Conservation (phyloP, 305 asterid genomes). For the Solanum hybrid region DNA sequence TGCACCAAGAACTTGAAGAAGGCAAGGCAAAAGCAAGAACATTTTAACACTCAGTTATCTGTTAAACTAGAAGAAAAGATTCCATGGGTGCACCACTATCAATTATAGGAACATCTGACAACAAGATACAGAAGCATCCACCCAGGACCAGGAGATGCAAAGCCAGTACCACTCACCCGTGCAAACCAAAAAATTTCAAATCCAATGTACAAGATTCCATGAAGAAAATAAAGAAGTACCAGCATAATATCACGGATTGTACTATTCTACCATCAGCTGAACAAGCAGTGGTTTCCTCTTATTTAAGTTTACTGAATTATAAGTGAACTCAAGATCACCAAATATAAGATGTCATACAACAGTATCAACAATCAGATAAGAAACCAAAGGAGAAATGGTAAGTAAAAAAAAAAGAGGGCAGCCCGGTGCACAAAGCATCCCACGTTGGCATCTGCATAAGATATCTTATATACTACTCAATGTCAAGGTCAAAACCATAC, state of each 20-base stretch:
- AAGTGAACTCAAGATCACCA: not conserved
- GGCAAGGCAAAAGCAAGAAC: not conserved
- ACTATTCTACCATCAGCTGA: not conserved
- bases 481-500: not conserved
- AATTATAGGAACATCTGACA: not conserved
- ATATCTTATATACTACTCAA: not conserved
- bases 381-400: not conserved
- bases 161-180: not conserved
- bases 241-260: not conserved
- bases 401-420: not conserved
- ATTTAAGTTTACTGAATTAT: not conserved
- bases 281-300: not conserved
- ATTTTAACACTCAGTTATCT: not conserved
- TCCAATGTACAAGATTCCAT: not conserved
- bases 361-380: not conserved
- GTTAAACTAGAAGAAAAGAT: not conserved
- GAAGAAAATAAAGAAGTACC: not conserved
- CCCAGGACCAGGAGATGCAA: not conserved
- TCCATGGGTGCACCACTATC: not conserved
- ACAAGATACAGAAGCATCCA: not conserved
- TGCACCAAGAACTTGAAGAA: not conserved
- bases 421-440: not conserved
- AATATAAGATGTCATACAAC: not conserved
- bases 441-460: not conserved
- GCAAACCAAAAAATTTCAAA: not conserved